phyloP scores from a whole-genome alignment of 371 early-diverging fungal genomes.

The Chytridium lagenaria region DNA sequence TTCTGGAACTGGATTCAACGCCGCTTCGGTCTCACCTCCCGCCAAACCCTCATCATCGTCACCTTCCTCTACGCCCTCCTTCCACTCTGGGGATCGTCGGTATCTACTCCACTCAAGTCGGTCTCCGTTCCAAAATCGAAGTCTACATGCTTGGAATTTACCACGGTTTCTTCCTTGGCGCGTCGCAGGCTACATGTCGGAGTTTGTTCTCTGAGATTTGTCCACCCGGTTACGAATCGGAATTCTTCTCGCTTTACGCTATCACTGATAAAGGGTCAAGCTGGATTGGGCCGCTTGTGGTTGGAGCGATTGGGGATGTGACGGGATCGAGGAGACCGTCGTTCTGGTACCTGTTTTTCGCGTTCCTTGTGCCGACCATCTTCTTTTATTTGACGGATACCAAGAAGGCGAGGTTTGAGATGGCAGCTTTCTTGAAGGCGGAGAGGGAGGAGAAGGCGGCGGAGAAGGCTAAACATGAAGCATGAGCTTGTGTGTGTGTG shows the following conservation, averaged over 20 bases:
- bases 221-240: no score
- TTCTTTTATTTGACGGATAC: conserved; percentile 55
- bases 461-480: not conserved
- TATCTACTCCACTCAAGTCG: no score
- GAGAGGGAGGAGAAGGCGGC: not conserved
- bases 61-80: conserved; percentile 44
- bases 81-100: no score
- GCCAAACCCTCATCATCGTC: conserved; percentile 36
- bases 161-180: conserved; percentile 12
- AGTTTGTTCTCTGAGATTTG: not conserved
- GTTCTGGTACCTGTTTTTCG: conserved; percentile 49
- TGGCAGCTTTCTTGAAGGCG: not conserved
- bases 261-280: no score
- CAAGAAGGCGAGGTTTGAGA: conserved; percentile 41
- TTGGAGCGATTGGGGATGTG: conserved; percentile 57
- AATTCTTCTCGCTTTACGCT: no score
- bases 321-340: conserved; percentile 31
- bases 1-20: conserved; percentile 56
- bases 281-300: conserved; percentile 69
- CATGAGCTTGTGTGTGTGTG: no score
- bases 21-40: conserved; percentile 31
- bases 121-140: conserved; percentile 53
- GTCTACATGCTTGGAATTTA: conserved; percentile 8
- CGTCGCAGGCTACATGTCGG: not conserved
- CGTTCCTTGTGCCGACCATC: conserved; percentile 52